Evolutionary conservation across 257 asterid genomes (phyloP).

Genomic region (Solanum sejunctum): DNA sequence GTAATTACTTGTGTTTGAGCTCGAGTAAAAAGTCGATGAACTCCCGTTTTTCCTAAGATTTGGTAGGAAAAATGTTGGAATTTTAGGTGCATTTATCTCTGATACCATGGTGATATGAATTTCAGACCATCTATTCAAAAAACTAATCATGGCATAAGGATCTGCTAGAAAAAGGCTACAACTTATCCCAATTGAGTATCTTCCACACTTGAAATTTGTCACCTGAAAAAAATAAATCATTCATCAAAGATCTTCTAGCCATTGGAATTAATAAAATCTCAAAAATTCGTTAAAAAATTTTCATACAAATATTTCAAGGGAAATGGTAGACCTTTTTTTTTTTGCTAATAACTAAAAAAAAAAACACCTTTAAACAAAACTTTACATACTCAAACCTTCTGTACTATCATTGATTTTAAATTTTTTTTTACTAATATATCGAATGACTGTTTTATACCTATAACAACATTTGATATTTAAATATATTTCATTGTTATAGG

Average conservation of each 20-base stretch:
- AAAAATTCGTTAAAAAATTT: background rate
- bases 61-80: slow-evolving; percentile 39
- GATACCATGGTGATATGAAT: slow-evolving; percentile 22
- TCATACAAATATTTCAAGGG: background rate
- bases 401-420: background rate
- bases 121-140: slow-evolving; percentile 40
- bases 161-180: slow-evolving; percentile 50
- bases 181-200: slow-evolving; percentile 64
- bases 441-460: background rate
- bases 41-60: slow-evolving; percentile 6
- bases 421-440: accelerated
- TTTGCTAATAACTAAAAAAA: background rate
- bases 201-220: slow-evolving; percentile 60
- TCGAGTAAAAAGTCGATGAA: slow-evolving; percentile 8
- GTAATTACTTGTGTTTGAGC: slow-evolving; percentile 6
- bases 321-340: background rate
- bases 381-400: background rate
- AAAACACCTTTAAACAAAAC: background rate
- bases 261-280: background rate
- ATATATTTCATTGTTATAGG: background rate
- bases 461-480: background rate
- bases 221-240: slow-evolving; percentile 23
- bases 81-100: slow-evolving; percentile 2
- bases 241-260: background rate
- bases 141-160: slow-evolving; percentile 35